phyloP scores from a whole-genome alignment of 2,329 filamentous ascomycete species.

The Boeremia exigua region DNA sequence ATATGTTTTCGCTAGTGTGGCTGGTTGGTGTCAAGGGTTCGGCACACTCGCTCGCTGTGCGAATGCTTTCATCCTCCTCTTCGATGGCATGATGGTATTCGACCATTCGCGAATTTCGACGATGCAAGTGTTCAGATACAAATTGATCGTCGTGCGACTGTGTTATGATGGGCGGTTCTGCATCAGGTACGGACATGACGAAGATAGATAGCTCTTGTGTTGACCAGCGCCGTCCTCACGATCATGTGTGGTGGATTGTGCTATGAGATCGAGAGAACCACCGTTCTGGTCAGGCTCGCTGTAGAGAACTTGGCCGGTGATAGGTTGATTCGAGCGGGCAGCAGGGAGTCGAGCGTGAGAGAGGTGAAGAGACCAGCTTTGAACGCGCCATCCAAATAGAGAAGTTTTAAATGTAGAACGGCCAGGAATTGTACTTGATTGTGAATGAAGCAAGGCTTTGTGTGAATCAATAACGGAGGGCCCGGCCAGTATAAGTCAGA shows the following conservation, averaged over 20 bases:
- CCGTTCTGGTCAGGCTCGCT: slow-evolving; percentile 37
- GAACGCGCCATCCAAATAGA: slow-evolving; percentile 45
- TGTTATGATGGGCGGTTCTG: slow-evolving; percentile 24
- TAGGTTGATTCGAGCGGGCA: slow-evolving; percentile 35
- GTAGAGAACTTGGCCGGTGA: slow-evolving; percentile 44
- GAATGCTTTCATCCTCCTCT: slow-evolving; percentile 49
- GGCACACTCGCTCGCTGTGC: slow-evolving; percentile 47
- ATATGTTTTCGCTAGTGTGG: slow-evolving; percentile 40
- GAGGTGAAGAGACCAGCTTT: slow-evolving; percentile 19
- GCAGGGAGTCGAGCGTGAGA: slow-evolving; percentile 11
- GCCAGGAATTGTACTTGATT: neutral
- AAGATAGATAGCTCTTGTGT: neutral
- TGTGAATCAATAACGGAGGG: slow-evolving; percentile 5
- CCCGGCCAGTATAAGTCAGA: slow-evolving; percentile 10
- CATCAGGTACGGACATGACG: slow-evolving; percentile 35
- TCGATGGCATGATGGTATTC: slow-evolving; percentile 41
- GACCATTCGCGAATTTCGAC: slow-evolving; percentile 36
- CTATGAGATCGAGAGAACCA: neutral
- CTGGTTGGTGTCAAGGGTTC: slow-evolving; percentile 50
- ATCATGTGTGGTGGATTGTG: slow-evolving; percentile 3
- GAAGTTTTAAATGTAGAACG: neutral
- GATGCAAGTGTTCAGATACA: slow-evolving; percentile 28
- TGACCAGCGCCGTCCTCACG: slow-evolving; percentile 15
- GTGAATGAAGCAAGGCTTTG: neutral
- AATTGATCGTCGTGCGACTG: slow-evolving; percentile 27